A percentile compares a stretch with the other conserved stretches of the same genome.
phyloP scores from a whole-genome alignment of 2,329 filamentous ascomycete genomes.

The Botryosphaeria agaves region DNA sequence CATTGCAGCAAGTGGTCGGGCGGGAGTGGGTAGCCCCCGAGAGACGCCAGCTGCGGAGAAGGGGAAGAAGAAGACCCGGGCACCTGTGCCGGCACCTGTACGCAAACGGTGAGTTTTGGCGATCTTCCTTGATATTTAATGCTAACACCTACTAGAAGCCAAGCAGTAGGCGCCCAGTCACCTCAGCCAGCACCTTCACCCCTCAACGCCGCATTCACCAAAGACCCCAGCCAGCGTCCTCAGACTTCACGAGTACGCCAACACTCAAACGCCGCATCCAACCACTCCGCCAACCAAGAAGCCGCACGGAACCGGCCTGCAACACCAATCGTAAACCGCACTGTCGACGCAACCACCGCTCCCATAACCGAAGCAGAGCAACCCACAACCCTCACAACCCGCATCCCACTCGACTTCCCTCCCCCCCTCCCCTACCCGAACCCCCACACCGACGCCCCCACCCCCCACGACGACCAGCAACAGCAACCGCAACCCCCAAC shows the following conservation, averaged over 20 bases:
- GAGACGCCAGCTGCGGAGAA: conserved; percentile 50
- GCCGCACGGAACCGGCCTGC: no score
- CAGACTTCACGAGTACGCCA: conserved; percentile 56
- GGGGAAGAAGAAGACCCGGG: conserved; percentile 54
- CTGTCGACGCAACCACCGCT: no score
- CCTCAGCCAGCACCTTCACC: conserved; percentile 40
- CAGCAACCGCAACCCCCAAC: conserved; percentile 8
- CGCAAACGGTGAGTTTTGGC: conserved; percentile 2
- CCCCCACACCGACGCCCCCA: neutral
- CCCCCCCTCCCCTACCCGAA: neutral
- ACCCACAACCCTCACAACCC: no score
- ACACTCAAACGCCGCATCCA: conserved; percentile 41
- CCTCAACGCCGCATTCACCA: conserved; percentile 45
- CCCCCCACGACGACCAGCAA: conserved; percentile 8
- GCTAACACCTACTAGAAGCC: no score
- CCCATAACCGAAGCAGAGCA: no score
- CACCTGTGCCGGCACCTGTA: conserved; percentile 37
- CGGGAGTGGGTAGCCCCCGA: conserved; percentile 39
- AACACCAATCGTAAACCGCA: neutral
- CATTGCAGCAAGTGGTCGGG: conserved; percentile 28
- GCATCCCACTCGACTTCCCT: no score
- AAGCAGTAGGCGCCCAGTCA: neutral
- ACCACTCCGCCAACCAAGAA: conserved; percentile 1
- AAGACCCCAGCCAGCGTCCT: conserved; percentile 33
- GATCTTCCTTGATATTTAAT: no score